Evolutionary conservation across 2,329 filamentous ascomycete genomes (phyloP), one percentile per base, ranked within the genome.

Genomic region (Aspergillus tamarii): DNA sequence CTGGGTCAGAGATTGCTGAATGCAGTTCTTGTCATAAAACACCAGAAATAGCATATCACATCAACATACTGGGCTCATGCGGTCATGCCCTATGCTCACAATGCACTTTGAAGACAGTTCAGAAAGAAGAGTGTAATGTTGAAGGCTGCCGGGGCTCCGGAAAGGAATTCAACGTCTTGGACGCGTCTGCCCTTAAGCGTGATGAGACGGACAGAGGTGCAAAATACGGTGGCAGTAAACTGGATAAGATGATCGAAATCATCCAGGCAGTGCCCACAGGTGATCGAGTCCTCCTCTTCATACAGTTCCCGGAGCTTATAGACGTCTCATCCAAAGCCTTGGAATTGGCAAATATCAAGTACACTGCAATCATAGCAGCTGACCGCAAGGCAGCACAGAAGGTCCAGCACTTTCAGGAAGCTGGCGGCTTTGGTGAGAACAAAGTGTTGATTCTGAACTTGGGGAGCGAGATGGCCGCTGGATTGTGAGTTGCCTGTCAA

Each of bases 391-490:
- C 74, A 45, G 69, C 73, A 1, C 71, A 72, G 19, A 77, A 79
- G 14, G 73, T 86, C 11, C 70, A 74, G 2, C 57, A 69, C 0
- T 81, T 86, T 61, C 79, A 84, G 54, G 69, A 73, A 12, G 69
- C 48, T 32, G 48, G 74, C 63, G 77, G 65, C 55, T 79, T 72
- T 36, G 60, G 69, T 54, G 62, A 74, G 19, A 66, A 73, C 34
- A 85, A 82, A 58, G 84, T 87, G 0, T 76, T 90, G 5, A 77
- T 91, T 19, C 76, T 91, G 34, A 84, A 87, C 62, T 77, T 88
- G 2, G 82, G 82, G 1, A 82, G 83, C 65, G 85, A 85, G 39
- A 84, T 85, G 59, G 85, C 88, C 3, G 83, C 88, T 36, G 89
- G 89, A 58, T 74, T 84, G 85, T 87, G 79, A 83, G 84, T 81